Evolutionary conservation across 1,284 basidiomycete genomes (phyloP), one percentile per base, ranked within the genome.

Genomic region (Inonotus hispidus): DNA sequence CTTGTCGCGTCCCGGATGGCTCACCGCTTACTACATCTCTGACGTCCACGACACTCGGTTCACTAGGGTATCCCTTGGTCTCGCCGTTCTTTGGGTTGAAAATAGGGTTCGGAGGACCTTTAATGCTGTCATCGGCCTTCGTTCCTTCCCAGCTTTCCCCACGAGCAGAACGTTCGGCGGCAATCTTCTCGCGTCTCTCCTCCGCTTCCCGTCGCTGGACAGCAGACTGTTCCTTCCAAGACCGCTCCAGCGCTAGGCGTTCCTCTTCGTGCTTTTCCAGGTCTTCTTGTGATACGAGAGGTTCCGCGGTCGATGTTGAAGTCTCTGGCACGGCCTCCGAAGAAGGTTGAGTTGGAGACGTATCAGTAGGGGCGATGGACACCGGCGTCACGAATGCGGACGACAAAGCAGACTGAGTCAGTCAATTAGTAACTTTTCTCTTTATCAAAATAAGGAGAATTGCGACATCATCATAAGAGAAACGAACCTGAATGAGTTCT

Each of bases 201-300:
- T 89, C 86, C 7, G 90, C 88, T 70, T 88, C 91, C 66, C 82
- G 77, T 56, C 92, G 85, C 47, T 87, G 87, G 63, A 84, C 82
- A 37, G 88, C 84, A 29, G 86, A 88, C 68, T 88, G 82, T 27
- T 82, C 82, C 43, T 85, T 84, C 92, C 92, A 95, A 66, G 78
- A 73, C 41, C 79, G 76, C 8, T 91, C 75, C 59, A 91, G 87
- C 0, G 81, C 73, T 56, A 93, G 87, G 71, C 90, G 88, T 65
- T 85, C 80, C 6, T 77, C 71, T 66, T 82, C 82, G 85, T 85
- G 87, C 21, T 70, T 67, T 8, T 77, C 76, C 3, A 23, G 52
- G 10, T 58, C 56, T 50, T 62, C 61, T 41, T 56, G 53, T 13
- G 57, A 53, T 23, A 56, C 52, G 10, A 50, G 35, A 1, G 57